A percentile compares a stretch with the other conserved stretches of the same genome.
phyloP scores from a whole-genome alignment of 345 rosid species.

The Eucalyptus sp. region DNA sequence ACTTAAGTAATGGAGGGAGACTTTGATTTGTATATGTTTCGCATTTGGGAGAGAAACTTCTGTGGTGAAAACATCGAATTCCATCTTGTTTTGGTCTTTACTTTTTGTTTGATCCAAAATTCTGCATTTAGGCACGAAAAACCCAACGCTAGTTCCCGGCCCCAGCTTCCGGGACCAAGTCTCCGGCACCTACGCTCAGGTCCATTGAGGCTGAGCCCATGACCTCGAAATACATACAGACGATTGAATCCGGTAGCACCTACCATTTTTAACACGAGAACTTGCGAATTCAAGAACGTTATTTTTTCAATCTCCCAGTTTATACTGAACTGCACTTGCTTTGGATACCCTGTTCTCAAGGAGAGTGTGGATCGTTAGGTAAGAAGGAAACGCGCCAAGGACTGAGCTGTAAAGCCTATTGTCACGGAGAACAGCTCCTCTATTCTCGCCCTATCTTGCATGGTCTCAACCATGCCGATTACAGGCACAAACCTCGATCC shows the following conservation, averaged over 20 bases:
- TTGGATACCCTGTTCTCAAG: not conserved
- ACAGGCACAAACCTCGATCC: not conserved
- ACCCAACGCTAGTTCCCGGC: not conserved
- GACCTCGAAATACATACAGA: not conserved
- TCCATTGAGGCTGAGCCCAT: not conserved
- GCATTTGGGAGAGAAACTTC: not conserved
- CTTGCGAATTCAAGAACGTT: not conserved
- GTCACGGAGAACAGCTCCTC: not conserved
- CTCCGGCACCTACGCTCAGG: accelerated
- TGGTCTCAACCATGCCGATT: not conserved
- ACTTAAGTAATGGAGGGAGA: not conserved
- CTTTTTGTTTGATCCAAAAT: not conserved
- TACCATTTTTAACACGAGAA: not conserved
- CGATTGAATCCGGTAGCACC: not conserved
- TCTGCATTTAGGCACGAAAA: not conserved
- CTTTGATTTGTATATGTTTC: not conserved
- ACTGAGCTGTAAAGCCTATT: not conserved
- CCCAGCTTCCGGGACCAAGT: not conserved
- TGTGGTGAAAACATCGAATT: not conserved
- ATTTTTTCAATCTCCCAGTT: not conserved
- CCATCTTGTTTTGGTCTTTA: not conserved
- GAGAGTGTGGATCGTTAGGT: not conserved
- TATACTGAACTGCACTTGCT: not conserved
- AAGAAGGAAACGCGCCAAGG: not conserved
- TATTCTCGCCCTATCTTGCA: not conserved